phyloP scores from a whole-genome alignment of 2,329 filamentous ascomycete species.

The Aspergillus clavatus region DNA sequence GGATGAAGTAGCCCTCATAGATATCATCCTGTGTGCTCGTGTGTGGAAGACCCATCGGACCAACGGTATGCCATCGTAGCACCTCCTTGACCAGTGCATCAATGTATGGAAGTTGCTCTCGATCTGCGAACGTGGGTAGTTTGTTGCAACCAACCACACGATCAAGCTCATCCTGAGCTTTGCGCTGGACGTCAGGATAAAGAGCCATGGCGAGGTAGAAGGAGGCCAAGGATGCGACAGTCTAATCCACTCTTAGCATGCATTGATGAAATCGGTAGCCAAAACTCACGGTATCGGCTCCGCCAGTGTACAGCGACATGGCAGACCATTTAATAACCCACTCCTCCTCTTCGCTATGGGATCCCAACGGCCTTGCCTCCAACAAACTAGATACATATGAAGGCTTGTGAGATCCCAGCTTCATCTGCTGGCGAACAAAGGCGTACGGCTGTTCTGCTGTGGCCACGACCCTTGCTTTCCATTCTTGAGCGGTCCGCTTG shows the following conservation, averaged over 20 bases:
- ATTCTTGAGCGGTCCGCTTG: conserved; percentile 36
- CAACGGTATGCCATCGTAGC: conserved; percentile 32
- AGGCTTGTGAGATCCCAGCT: conserved; percentile 21
- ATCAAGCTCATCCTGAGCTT: conserved; percentile 44
- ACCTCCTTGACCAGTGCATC: conserved; percentile 35
- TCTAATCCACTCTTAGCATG: conserved; percentile 25
- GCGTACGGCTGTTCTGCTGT: conserved; percentile 39
- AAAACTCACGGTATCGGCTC: conserved; percentile 35
- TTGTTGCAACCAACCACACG: conserved; percentile 28
- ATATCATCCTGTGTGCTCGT: conserved; percentile 21
- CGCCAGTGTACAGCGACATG: conserved; percentile 38
- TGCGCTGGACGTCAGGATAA: conserved; percentile 48
- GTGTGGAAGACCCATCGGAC: conserved; percentile 28
- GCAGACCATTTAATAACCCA: conserved; percentile 25
- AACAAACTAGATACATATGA: conserved; percentile 42
- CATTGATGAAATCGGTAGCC: background rate
- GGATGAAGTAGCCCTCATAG: conserved; percentile 23
- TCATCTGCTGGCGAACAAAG: conserved; percentile 42
- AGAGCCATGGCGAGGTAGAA: conserved; percentile 52
- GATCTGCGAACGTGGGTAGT: conserved; percentile 37
- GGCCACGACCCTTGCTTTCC: conserved; percentile 24
- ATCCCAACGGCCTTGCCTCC: conserved; percentile 24
- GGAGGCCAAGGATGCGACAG: conserved; percentile 34
- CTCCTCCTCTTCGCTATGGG: conserved; percentile 25
- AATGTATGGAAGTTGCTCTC: conserved; percentile 30